These are phyloP conservation scores for Haplographium delicatum DNA, from an alignment of 495 filamentous ascomycete species.

Conservation along the genomic window DNA sequence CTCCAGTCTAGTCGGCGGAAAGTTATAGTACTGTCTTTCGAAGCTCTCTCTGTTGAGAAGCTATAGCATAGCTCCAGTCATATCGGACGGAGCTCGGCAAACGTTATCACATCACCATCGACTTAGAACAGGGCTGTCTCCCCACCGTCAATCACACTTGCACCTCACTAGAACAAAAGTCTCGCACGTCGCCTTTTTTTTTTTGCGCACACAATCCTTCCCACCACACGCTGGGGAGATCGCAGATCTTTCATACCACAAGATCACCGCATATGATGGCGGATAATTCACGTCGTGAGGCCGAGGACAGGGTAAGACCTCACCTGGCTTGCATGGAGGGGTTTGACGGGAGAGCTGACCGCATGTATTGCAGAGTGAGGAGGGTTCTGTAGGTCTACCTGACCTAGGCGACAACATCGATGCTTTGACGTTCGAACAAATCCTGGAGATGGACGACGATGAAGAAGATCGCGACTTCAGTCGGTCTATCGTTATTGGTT, in stretches of 20 bases:
- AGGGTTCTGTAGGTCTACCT: slow-evolving; percentile 24
- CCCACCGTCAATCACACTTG: not conserved
- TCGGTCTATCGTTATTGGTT: slow-evolving; percentile 80
- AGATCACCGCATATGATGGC: slow-evolving; percentile 9
- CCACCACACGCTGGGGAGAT: not conserved
- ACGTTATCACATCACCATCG: too few relatives aligned
- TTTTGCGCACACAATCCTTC: too few relatives aligned
- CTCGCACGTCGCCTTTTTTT: too few relatives aligned
- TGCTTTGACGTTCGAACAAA: slow-evolving; percentile 77
- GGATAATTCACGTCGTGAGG: slow-evolving; percentile 16
- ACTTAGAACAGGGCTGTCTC: too few relatives aligned
- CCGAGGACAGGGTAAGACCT: slow-evolving; percentile 21
- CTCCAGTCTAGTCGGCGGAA: too few relatives aligned
- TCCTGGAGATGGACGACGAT: slow-evolving; percentile 48
- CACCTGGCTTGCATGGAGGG: not conserved
- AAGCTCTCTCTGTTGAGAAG: too few relatives aligned
- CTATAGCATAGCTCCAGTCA: too few relatives aligned
- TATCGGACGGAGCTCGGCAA: too few relatives aligned
- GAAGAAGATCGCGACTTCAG: slow-evolving; percentile 40
- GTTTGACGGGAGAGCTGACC: not conserved
- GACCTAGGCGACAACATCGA: slow-evolving; percentile 71
- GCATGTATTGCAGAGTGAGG: slow-evolving; percentile 19
- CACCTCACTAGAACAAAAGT: too few relatives aligned
- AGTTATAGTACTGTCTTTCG: too few relatives aligned
- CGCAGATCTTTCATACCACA: slow-evolving; percentile 1